Evolutionary conservation across 2,329 filamentous ascomycete species (phyloP), one percentile per base, ranked within the genome.

Genomic region (Aspergillus ustus): DNA sequence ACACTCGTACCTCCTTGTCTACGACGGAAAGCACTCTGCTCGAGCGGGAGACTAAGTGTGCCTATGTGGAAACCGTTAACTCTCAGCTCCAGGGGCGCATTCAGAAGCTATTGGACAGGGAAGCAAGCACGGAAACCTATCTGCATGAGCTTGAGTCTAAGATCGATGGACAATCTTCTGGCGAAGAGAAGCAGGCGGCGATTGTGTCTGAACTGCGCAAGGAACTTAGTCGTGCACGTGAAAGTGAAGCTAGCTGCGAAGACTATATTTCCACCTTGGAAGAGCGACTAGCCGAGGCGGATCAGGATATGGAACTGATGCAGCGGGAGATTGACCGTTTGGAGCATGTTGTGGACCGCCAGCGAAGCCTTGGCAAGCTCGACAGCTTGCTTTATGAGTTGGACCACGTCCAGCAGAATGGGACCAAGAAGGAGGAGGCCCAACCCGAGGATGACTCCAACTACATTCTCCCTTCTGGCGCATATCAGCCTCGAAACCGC

Each of bases 201-300:
- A 90, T 97, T 57, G 89, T 98, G 61, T 81, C 87, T 54, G 93
- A 98, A 74, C 82, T 99, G 57, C 91, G 93, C 54, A 97, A 96
- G 73, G 95, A 99, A 79, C 89, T 99, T 63, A 84, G 90, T 25
- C 89, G 94, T 46, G 87, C 93, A 17, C 88, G 93, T 52, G 95
- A 97, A 71, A 97, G 93, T 69, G 95, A 99, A 79, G 86, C 89
- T 3, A 90, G 90, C 44, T 93, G 89, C 68, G 95, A 99, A 75
- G 95, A 98, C 67, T 99, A 99, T 76, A 98, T 99, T 57, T 96
- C 94, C 1, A 98, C 93, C 0, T 82, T 99, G 11, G 95, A 99
- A 75, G 95, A 98, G 79, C 90, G 94, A 22, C 85, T 99, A 8
- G 95, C 95, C 0, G 95, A 99, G 77, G 90, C 94, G 2, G 95